phyloP scores from a whole-genome alignment of 768 basidiomycete species.

The Lentinus tigrinus region DNA sequence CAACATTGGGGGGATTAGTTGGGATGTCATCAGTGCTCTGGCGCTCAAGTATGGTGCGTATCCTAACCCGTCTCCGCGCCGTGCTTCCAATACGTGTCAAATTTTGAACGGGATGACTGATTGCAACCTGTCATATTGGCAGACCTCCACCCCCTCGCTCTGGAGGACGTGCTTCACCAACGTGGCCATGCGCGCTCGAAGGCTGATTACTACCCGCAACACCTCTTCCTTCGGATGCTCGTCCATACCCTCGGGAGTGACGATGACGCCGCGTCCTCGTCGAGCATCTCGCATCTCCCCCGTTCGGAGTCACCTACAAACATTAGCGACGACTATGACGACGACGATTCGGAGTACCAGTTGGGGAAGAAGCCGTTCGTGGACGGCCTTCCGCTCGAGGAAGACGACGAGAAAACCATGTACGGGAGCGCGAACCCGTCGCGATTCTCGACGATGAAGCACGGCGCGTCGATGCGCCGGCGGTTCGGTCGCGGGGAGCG shows the following conservation, averaged over 20 bases:
- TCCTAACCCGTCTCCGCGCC: background rate
- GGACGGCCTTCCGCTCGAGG: constrained; percentile 24
- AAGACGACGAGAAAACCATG: constrained; percentile 31
- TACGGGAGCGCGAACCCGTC: constrained; percentile 25
- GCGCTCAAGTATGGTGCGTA: constrained; percentile 60
- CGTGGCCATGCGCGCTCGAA: constrained; percentile 59
- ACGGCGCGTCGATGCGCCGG: constrained; percentile 13
- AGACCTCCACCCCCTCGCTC: constrained; percentile 70
- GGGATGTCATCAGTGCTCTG: constrained; percentile 71
- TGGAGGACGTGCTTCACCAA: constrained; percentile 68
- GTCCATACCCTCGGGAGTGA: constrained; percentile 51
- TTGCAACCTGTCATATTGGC: background rate
- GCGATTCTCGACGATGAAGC: constrained; percentile 24
- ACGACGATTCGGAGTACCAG: constrained; percentile 28
- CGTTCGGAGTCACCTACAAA: constrained; percentile 35
- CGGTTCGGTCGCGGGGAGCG: constrained; percentile 3
- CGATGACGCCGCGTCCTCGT: constrained; percentile 16
- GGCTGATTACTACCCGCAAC: constrained; percentile 66
- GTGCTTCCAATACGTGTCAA: background rate
- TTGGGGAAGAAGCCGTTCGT: constrained; percentile 26
- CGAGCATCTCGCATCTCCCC: constrained; percentile 28
- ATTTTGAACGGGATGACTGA: background rate
- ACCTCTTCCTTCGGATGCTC: constrained; percentile 70
- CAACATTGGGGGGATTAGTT: constrained; percentile 63
- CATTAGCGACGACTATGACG: constrained; percentile 19